Evolutionary conservation across 2,329 filamentous ascomycete genomes (phyloP), one percentile per base, ranked within the genome.

Genomic region (Aspergillus sp.): DNA sequence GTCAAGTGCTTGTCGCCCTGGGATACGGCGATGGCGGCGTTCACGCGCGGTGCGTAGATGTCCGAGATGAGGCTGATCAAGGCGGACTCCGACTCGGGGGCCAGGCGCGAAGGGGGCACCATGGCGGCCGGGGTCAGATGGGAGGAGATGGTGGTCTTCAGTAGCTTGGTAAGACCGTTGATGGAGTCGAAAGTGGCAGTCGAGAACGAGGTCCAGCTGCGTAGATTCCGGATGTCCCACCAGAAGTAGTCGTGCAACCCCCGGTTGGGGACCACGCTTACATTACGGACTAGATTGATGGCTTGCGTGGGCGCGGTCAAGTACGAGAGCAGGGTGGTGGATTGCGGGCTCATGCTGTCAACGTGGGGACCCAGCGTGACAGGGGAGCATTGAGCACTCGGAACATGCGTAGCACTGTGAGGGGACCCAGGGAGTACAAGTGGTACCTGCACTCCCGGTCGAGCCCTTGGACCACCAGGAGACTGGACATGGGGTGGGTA

Each of bases 191-290:
- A 86, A 52, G 86, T 85, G 49, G 80, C 71, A 10, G 89, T 77
- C 59, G 84, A 89, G 81, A 97, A 97, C 61, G 84, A 82, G 47
- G 82, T 82, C 93, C 93, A 97, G 56, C 85, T 82, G 57, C 89
- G 85, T 60, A 97, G 79, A 69, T 95, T 93, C 61, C 93, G 88
- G 53, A 96, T 82, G 66, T 97, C 93, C 89, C 91, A 97, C 93
- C 93, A 97, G 72, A 93, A 96, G 76, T 96, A 86, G 70, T 87
- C 90, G 64, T 87, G 72, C 80, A 82, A 65, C 80, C 86, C 69
- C 85, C 88, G 58, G 79, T 83, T 64, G 79, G 78, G 58, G 75
- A 85, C 69, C 67, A 88, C 86, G 54, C 88, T 89, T 60, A 93
- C 83, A 60, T 87, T 88, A 65, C 88, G 88, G 34, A 96, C 90